Conservation (phyloP, 176 grass and related monocot species). For the Carex scoparia region DNA sequence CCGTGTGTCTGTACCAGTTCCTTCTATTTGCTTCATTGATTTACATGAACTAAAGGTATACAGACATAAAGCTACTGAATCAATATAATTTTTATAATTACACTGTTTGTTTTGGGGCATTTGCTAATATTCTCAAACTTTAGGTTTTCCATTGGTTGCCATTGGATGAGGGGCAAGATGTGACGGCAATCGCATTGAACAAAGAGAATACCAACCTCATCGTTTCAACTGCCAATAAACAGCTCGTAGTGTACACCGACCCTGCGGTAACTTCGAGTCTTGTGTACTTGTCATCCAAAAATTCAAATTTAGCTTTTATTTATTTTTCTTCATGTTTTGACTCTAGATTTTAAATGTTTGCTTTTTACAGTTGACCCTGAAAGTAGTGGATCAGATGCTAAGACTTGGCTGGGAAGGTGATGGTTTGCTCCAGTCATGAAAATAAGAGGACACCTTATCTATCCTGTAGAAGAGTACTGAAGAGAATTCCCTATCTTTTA, state of each 20-base stretch:
- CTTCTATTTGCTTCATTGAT: slow-evolving; percentile 90
- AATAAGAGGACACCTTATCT: background rate
- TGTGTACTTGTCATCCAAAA: background rate
- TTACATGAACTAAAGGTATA: slow-evolving; percentile 90
- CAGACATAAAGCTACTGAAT: slow-evolving; percentile 15
- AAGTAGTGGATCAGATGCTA: slow-evolving; percentile 99
- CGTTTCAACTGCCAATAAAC: slow-evolving; percentile 84
- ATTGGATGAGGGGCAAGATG: slow-evolving; percentile 63
- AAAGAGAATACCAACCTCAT: slow-evolving; percentile 95
- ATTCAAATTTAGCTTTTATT: background rate
- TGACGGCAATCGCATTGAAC: slow-evolving; percentile 73
- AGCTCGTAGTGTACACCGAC: slow-evolving; percentile 80
- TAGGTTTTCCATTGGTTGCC: slow-evolving; percentile 69
- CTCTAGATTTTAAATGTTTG: slow-evolving; percentile 12
- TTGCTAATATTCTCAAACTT: background rate
- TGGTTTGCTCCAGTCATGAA: slow-evolving; percentile 74
- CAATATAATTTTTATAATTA: slow-evolving; percentile 4
- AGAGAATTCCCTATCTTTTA: background rate
- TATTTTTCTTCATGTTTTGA: background rate
- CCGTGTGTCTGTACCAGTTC: slow-evolving; percentile 51
- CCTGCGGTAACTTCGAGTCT: slow-evolving; percentile 61
- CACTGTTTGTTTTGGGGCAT: background rate
- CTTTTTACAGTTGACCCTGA: slow-evolving; percentile 83
- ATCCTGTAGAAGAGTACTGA: background rate
- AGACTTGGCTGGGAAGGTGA: slow-evolving; percentile 99